Conservation (phyloP, 1,284 basidiomycete genomes). For the Fistulina hepatica region DNA sequence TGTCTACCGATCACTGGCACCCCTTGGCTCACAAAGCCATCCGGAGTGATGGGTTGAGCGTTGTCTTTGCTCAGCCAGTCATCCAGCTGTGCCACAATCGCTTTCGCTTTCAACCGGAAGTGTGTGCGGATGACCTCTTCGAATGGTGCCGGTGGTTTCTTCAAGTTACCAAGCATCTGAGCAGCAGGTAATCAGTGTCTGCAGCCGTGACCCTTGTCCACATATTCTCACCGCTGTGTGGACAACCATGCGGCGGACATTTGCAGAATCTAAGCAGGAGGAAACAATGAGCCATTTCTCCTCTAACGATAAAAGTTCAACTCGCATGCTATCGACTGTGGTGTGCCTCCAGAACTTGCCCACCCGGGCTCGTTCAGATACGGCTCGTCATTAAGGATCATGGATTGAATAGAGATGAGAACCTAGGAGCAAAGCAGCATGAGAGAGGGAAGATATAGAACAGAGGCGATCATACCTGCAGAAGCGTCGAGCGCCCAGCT, state of each 20-base stretch:
- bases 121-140: constrained; percentile 78
- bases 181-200: constrained; percentile 9
- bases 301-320: constrained; percentile 9
- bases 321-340: constrained; percentile 64
- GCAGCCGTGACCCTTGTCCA: too few relatives aligned
- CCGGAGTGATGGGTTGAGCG: constrained; percentile 39
- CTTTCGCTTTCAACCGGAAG: constrained; percentile 73
- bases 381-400: constrained; percentile 86
- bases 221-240: constrained; percentile 59
- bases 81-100: constrained; percentile 66
- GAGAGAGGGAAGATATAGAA: too few relatives aligned
- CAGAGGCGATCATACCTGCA: constrained; percentile 43
- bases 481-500: constrained; percentile 71
- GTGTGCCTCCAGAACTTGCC: constrained; percentile 59
- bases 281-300: constrained; percentile 5
- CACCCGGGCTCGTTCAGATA: constrained; percentile 86
- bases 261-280: constrained; percentile 57
- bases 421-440: constrained; percentile 36
- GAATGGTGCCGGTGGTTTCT: constrained; percentile 72
- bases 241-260: constrained; percentile 81
- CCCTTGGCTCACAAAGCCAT: too few relatives aligned
- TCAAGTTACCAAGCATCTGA: constrained; percentile 79
- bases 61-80: constrained; percentile 70
- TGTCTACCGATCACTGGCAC: too few relatives aligned
- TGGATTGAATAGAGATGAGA: constrained; percentile 86